A percentile compares a stretch with the other conserved stretches of the same genome.
phyloP scores from a whole-genome alignment of 441 rosid genomes.

The Bruguiera hainesii region DNA sequence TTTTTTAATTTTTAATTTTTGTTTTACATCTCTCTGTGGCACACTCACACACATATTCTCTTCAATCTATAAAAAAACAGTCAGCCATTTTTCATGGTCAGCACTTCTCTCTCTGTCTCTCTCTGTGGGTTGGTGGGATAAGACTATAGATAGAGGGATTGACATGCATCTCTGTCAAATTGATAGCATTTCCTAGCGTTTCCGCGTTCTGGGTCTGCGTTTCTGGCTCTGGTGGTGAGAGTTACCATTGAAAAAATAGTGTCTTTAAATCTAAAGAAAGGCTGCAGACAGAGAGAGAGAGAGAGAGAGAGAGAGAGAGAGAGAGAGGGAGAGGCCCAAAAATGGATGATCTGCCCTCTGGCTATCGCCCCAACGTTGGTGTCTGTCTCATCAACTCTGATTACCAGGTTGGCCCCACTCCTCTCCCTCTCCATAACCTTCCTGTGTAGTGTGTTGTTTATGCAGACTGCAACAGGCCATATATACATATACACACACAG shows the following conservation, averaged over 20 bases:
- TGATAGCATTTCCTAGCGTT: background rate
- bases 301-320: background rate
- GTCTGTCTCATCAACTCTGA: conserved; percentile 90
- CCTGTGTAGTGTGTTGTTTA: background rate
- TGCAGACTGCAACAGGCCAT: too few species aligned
- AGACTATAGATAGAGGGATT: too few species aligned
- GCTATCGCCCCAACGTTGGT: conserved; percentile 98
- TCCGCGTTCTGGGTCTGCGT: background rate
- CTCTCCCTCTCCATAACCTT: background rate
- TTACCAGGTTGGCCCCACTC: conserved; percentile 41
- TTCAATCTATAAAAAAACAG: background rate
- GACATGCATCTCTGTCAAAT: too few species aligned
- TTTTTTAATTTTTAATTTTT: too few species aligned
- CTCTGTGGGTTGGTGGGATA: background rate
- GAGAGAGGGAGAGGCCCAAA: background rate
- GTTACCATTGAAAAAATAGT: too few species aligned
- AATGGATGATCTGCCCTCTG: conserved; percentile 90
- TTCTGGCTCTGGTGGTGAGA: background rate
- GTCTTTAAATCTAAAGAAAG: background rate
- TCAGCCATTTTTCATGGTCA: conserved; percentile 45
- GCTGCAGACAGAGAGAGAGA: background rate
- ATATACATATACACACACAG: too few species aligned
- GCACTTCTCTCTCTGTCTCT: conserved; percentile 22
- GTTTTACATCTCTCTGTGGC: too few species aligned
- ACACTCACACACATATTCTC: too few species aligned